A percentile compares a stretch with the other conserved stretches of the same genome.
Conservation (phyloP, 2,329 filamentous ascomycete species). For the Pleomassaria siparia region DNA sequence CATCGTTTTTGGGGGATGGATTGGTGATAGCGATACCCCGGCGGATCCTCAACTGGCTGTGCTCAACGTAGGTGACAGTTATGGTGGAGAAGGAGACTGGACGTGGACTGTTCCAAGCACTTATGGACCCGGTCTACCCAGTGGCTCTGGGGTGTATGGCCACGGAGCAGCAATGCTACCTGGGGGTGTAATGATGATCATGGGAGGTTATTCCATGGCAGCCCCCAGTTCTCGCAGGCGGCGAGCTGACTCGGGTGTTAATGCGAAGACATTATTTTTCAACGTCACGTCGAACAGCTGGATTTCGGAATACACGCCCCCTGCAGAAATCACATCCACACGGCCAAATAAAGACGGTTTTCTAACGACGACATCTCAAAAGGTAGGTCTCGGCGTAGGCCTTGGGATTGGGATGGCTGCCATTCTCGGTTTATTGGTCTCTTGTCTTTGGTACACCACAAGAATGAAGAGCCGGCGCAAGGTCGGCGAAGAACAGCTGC, state of each 20-base stretch:
- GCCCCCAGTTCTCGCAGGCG: constrained; percentile 34
- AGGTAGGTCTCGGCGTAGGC: constrained; percentile 49
- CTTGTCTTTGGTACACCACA: constrained; percentile 52
- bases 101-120: constrained; percentile 65
- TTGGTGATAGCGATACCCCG: constrained; percentile 73
- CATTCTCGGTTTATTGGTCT: constrained; percentile 43
- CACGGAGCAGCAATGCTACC: constrained; percentile 64
- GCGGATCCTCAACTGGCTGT: constrained; percentile 81
- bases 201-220: constrained; percentile 59
- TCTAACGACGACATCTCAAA: constrained; percentile 48
- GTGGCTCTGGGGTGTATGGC: constrained; percentile 58
- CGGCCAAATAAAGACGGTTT: constrained; percentile 28
- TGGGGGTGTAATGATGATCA: constrained; percentile 62
- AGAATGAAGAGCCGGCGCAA: constrained; percentile 45
- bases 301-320: constrained; percentile 59
- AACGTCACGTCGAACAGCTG: constrained; percentile 64
- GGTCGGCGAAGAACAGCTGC: constrained; percentile 57
- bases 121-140: constrained; percentile 46
- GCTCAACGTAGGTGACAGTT: constrained; percentile 72
- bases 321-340: constrained; percentile 24
- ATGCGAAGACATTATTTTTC: constrained; percentile 57
- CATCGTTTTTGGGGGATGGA: constrained; percentile 87
- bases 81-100: constrained; percentile 65
- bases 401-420: constrained; percentile 48
- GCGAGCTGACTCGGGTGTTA: constrained; percentile 42